These are phyloP conservation scores for Maudiozyma saulgeensis DNA, from an alignment of 805 yeast species.

Conservation along the genomic window DNA sequence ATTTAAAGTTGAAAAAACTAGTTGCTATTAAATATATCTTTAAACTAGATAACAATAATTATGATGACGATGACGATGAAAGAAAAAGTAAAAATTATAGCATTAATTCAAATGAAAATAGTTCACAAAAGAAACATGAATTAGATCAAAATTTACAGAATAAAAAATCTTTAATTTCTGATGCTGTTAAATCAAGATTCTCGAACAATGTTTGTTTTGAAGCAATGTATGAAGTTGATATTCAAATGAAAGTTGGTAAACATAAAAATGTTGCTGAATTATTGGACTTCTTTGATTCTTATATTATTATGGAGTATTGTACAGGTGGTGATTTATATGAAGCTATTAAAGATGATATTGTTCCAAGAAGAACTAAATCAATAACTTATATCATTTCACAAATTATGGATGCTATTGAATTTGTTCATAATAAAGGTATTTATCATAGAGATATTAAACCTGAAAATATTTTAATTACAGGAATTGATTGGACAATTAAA, in stretches of 20 bases:
- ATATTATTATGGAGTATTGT: slow-evolving; percentile 70
- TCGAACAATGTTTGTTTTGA: slow-evolving; percentile 42
- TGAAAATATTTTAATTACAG: slow-evolving; percentile 57
- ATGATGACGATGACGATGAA: slow-evolving; percentile 19
- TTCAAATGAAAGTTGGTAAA: slow-evolving; percentile 50
- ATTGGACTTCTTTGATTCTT: slow-evolving; percentile 56
- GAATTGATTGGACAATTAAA: slow-evolving; percentile 45
- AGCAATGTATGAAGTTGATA: slow-evolving; percentile 59
- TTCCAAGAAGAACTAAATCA: slow-evolving; percentile 43
- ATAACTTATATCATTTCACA: slow-evolving; percentile 50
- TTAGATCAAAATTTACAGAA: slow-evolving; percentile 9
- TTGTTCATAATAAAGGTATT: slow-evolving; percentile 59
- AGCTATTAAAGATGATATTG: slow-evolving; percentile 52
- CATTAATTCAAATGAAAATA: slow-evolving; percentile 7
- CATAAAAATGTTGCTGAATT: slow-evolving; percentile 53
- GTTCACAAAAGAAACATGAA: slow-evolving; percentile 17
- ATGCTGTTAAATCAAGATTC: slow-evolving; percentile 23
- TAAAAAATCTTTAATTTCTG: slow-evolving; percentile 31
- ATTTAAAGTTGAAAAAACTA: slow-evolving; percentile 38
- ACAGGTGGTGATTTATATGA: slow-evolving; percentile 82
- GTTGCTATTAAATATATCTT: slow-evolving; percentile 84
- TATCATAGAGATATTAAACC: slow-evolving; percentile 81
- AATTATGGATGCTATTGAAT: slow-evolving; percentile 63
- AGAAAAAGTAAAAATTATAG: slow-evolving; percentile 9
- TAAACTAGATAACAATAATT: slow-evolving; percentile 38